These are phyloP conservation scores for Wickerhamiella brachini DNA, from an alignment of 805 yeast species.

Conservation along the genomic window DNA sequence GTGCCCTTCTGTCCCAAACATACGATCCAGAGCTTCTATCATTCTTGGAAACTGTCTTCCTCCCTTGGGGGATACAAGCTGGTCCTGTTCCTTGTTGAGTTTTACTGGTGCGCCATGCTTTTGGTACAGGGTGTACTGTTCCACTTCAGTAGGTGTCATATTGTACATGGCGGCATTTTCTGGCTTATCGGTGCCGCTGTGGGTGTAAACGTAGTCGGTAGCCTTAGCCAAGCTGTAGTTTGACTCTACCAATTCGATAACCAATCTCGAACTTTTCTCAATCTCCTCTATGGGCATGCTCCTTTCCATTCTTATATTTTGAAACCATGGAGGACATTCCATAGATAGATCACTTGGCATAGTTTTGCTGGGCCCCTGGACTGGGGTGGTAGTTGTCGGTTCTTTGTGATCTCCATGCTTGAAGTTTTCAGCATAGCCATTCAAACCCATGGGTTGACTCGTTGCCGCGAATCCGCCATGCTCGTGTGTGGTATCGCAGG, in stretches of 20 bases:
- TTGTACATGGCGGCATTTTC: not conserved
- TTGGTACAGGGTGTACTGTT: not conserved
- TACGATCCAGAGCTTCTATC: not conserved
- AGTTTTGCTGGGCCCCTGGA: not conserved
- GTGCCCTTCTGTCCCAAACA: not conserved
- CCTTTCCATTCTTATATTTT: not conserved
- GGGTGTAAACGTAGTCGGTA: not conserved
- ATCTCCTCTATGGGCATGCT: not conserved
- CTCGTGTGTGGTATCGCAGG: not conserved
- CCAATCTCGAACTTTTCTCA: not conserved
- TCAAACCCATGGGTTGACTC: too few relatives aligned
- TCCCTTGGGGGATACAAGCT: not conserved
- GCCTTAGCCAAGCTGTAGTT: not conserved
- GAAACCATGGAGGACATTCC: not conserved
- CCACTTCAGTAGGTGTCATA: not conserved
- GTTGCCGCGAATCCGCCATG: not conserved
- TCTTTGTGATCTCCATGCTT: not conserved
- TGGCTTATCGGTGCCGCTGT: not conserved
- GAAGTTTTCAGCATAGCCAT: too few relatives aligned
- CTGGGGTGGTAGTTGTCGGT: not conserved
- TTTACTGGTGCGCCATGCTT: not conserved
- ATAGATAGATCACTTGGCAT: not conserved
- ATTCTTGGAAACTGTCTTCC: not conserved
- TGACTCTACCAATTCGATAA: not conserved
- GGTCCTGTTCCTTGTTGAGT: not conserved